Base-by-base conservation (phyloP, 192 early-diverging fungal species). In the Lunasporangiospora selenospora region DNA sequence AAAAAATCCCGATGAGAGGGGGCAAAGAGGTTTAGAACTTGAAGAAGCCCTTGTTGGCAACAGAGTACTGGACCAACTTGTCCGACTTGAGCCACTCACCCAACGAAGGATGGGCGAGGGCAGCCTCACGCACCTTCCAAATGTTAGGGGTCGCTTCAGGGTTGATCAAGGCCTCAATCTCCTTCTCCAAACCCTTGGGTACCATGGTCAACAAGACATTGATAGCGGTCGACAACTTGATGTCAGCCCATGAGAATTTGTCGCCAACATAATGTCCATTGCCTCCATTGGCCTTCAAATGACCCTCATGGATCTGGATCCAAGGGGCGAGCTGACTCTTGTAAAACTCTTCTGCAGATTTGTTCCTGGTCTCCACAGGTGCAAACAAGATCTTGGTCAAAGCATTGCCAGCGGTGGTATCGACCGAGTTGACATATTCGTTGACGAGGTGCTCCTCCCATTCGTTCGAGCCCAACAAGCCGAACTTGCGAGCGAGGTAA, bases 401-500 rank as follows among this genome's bases (percentile, higher is more conserved):
- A n/a, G n/a, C n/a, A 16, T 32, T 29, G 36, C 11, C 13, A 21
- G 12, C 31, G 49, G 21, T 42, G 32, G 31, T 21, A 24, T 48
- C 34, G 33, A 43, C 48, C 13, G 16, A 44, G 40, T 31, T 62
- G n/a, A 23, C 18, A 7, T 9, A 54, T 24, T 40, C 36, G 37
- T 53, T 30, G 12, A 60, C 48, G 10, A 34, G 44, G 7, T 45
- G 39, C 16, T 45, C 34, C 19, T 60, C 57, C 54, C 47, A 59
- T 3, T 46, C 12, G 27, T 52, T 59, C 3, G 45, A 3, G 13
- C 75, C 58, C 2, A 49, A 9, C 4, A 77, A 30, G 16, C 48
- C 32, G 59, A 77, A 77, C 40, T 67, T 61, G 34, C 40, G 29
- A 19, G 65, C 49, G 3, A 77, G 41, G 50, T 77, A 58, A 33